phyloP scores from a whole-genome alignment of 2,329 filamentous ascomycete genomes.

The Fusarium bulbicola region DNA sequence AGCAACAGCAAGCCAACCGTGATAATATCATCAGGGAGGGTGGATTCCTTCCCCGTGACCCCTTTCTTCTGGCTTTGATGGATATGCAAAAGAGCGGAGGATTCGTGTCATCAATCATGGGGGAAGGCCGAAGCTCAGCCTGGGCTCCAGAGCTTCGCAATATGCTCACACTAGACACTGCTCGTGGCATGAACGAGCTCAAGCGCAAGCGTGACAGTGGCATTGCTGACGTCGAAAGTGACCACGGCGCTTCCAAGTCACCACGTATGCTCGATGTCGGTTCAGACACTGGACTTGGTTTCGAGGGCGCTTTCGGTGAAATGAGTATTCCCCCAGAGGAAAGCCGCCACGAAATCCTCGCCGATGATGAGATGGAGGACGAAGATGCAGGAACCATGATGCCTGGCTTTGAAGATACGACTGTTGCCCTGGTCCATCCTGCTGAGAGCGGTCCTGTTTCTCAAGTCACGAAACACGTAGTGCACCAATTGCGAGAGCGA shows the following conservation, averaged over 20 bases:
- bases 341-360: conserved; percentile 72
- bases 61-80: conserved; percentile 85
- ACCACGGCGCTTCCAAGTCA: conserved; percentile 71
- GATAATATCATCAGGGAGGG: conserved; percentile 86
- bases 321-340: conserved; percentile 66
- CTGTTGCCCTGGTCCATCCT: conserved; percentile 78
- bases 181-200: conserved; percentile 79
- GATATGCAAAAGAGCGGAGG: conserved; percentile 91
- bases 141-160: conserved; percentile 95
- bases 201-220: conserved; percentile 95
- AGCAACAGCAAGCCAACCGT: conserved; percentile 84
- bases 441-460: conserved; percentile 88
- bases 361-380: conserved; percentile 58
- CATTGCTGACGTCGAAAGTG: conserved; percentile 79
- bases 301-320: conserved; percentile 60
- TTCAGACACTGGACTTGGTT: conserved; percentile 67
- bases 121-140: conserved; percentile 77
- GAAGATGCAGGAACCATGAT: conserved; percentile 55
- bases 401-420: conserved; percentile 82
- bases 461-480: conserved; percentile 91
- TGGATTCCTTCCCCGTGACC: conserved; percentile 86
- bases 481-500: conserved; percentile 89
- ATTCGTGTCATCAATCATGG: conserved; percentile 88
- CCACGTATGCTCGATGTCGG: conserved; percentile 72
- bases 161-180: conserved; percentile 87